These are phyloP conservation scores for Globisporangium parvum DNA, from an alignment of 352 stramenopile species.

Conservation along the genomic window DNA sequence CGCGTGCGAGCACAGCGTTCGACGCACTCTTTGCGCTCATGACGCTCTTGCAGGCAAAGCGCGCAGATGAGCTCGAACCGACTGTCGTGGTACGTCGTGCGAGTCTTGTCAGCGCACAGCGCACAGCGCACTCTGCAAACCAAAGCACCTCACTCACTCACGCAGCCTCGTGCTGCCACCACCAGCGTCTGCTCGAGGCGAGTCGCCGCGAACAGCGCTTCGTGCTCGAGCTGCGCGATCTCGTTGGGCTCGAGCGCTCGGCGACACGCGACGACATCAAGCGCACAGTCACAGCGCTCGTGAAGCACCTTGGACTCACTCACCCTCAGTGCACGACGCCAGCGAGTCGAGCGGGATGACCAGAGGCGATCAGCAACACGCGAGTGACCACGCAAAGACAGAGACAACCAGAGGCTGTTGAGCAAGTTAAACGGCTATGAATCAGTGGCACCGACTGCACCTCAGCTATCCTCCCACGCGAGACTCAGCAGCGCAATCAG, in stretches of 20 bases:
- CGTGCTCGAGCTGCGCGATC: slow-evolving; percentile 7
- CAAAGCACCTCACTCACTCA: too few species aligned
- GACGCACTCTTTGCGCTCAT: slow-evolving; percentile 14
- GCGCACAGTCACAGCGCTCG: neutral
- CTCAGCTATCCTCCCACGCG: too few species aligned
- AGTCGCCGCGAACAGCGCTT: slow-evolving; percentile 8
- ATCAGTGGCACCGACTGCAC: too few species aligned
- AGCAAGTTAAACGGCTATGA: too few species aligned
- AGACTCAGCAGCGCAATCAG: too few species aligned
- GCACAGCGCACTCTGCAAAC: too few species aligned
- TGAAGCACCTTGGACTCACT: slow-evolving; percentile 4
- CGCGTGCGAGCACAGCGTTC: neutral
- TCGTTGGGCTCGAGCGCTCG: slow-evolving; percentile 5
- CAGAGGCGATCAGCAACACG: too few species aligned
- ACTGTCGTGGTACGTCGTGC: slow-evolving; percentile 5
- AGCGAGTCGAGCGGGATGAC: neutral
- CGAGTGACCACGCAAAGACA: neutral
- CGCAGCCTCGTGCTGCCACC: neutral
- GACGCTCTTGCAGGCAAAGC: slow-evolving; percentile 6
- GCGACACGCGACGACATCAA: neutral
- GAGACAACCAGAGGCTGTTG: neutral
- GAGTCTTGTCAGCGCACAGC: too few species aligned
- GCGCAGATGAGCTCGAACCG: slow-evolving; percentile 7
- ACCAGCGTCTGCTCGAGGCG: slow-evolving; percentile 10
- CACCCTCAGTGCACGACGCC: too few species aligned